Conservation (phyloP, 1,284 basidiomycete species). For the Puccinia coronata region DNA sequence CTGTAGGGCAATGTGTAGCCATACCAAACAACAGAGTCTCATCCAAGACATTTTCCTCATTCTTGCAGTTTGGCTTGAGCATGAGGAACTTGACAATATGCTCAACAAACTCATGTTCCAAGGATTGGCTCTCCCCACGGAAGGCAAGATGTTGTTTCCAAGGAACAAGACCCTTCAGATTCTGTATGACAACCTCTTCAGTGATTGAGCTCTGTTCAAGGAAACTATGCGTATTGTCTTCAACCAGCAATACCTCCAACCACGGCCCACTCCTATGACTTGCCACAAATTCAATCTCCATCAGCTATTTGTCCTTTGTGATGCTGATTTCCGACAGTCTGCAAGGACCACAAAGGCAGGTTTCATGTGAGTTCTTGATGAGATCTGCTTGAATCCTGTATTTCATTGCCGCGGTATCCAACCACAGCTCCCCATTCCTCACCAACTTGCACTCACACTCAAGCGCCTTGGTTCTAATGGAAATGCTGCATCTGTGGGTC, state of each 20-base stretch:
- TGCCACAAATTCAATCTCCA: not conserved
- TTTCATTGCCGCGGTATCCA: not conserved
- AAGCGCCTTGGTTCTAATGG: conserved; percentile 25
- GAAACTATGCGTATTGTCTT: not conserved
- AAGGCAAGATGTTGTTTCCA: not conserved
- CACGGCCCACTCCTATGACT: not conserved
- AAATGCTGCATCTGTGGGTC: conserved; percentile 2
- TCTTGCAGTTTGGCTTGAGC: not conserved
- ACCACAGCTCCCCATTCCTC: conserved; percentile 14
- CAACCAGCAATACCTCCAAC: not conserved
- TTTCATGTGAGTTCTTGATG: not conserved
- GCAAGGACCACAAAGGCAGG: not conserved
- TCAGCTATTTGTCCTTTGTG: not conserved
- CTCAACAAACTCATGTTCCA: not conserved
- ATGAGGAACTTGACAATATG: not conserved
- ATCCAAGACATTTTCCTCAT: not conserved
- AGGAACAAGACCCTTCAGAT: not conserved
- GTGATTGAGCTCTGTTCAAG: not conserved
- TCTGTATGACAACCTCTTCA: not conserved
- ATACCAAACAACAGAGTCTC: not conserved
- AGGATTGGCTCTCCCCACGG: not conserved
- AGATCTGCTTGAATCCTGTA: not conserved
- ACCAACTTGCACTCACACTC: conserved; percentile 28
- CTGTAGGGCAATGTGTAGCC: not conserved
- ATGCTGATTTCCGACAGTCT: conserved; percentile 4